A percentile compares a stretch with the other conserved stretches of the same genome.
These are phyloP conservation scores for Aspergillus haitiensis DNA, from an alignment of 495 filamentous ascomycete genomes.

Conservation along the genomic window DNA sequence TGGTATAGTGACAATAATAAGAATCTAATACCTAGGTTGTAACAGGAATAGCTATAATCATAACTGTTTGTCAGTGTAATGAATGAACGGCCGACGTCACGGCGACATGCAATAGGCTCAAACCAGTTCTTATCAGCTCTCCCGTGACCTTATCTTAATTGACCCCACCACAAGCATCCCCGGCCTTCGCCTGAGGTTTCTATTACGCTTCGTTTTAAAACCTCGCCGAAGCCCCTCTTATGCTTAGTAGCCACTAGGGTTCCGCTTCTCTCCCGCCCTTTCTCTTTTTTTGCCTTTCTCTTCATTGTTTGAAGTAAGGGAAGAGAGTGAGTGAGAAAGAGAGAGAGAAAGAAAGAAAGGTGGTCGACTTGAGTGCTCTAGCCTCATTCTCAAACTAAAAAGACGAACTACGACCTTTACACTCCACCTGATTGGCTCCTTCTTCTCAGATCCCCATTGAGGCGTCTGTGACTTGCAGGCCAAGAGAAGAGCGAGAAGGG, in stretches of 20 bases:
- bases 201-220: conserved; percentile 7
- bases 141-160: conserved; percentile 21
- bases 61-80: conserved; percentile 22
- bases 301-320: not conserved
- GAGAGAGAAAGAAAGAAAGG: not conserved
- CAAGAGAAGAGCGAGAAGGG: conserved; percentile 6
- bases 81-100: conserved; percentile 4
- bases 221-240: conserved; percentile 10
- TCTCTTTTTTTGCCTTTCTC: conserved; percentile 9
- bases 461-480: conserved; percentile 18
- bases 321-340: not conserved
- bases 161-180: conserved; percentile 17
- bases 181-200: conserved; percentile 16
- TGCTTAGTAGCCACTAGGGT: not conserved
- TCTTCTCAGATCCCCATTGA: conserved; percentile 7
- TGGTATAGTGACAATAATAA: no score
- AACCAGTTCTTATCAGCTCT: conserved; percentile 23
- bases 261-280: conserved; percentile 1
- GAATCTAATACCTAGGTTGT: not conserved
- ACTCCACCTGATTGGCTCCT: conserved; percentile 19
- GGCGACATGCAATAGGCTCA: not conserved
- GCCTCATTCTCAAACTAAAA: not conserved
- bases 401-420: not conserved
- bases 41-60: not conserved
- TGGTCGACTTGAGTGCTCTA: not conserved